Base-by-base conservation (phyloP, 2,329 filamentous ascomycete genomes). In the Didymella lethalis region DNA sequence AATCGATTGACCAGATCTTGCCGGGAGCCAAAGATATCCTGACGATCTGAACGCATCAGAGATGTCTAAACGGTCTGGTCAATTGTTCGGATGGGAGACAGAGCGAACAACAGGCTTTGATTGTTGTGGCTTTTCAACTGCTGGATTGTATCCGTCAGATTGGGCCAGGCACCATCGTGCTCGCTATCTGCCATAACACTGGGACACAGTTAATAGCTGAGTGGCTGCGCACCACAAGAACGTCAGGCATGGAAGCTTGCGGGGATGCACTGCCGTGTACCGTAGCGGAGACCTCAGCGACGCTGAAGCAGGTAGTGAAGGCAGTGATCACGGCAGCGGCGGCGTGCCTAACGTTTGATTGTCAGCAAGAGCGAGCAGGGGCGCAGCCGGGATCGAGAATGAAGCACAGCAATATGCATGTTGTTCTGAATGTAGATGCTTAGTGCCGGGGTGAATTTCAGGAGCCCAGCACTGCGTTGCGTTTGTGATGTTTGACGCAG, bases 171-270 rank as follows among this genome's bases (percentile, higher is more conserved):
- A 62, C 62, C 58, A 63, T 66, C 48, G 54, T 59, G 59, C 59
- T 59, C 57, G 61, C 14, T 23, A 48, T 44, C 55, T 49, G 55
- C 62, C 58, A 54, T 60, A 55, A 62, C 65, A 57, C 64, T 66
- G 59, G 64, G 62, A 58, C 53, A 51, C 63, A 64, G 66, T 70
- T 69, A 44, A 47, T 43, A 63, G 48, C 44, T 56, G 44, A 51
- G 52, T 55, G 36, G 45, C 44, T 25, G 36, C 28, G n/a, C 40
- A 58, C n/a, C 20, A 32, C 23, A 49, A 20, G 26, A 26, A 40
- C 20, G 18, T 31, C 54, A 58, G 48, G 12, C 53, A 60, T 40
- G 57, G 55, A 60, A 31, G 34, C 36, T 29, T 23, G 48, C 29
- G 54, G 54, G 54, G 48, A 51, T 48, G 23, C n/a, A 32, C 52